These are phyloP conservation scores for Rhytidhysteron rufulum DNA, from an alignment of 2,329 filamentous ascomycete species.

Conservation along the genomic window DNA sequence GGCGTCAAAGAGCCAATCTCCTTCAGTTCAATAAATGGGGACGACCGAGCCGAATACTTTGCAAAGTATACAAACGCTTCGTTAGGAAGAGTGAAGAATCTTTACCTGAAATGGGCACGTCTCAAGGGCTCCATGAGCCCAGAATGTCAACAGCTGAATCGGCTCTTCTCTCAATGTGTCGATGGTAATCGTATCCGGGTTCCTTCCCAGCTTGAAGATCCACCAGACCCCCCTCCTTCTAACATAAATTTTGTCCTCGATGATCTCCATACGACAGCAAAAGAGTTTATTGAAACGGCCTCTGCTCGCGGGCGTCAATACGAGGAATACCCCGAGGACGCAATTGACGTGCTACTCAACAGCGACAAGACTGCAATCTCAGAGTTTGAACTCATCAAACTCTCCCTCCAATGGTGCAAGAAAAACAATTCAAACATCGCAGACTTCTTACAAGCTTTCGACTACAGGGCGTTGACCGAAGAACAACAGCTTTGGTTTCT, in stretches of 20 bases:
- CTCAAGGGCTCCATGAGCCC: conserved; percentile 33
- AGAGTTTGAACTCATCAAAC: conserved; percentile 36
- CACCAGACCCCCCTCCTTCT: conserved; percentile 17
- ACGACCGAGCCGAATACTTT: conserved; percentile 39
- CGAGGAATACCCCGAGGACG: conserved; percentile 19
- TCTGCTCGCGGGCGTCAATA: conserved; percentile 3
- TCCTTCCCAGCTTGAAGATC: conserved; percentile 29
- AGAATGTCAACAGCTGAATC: conserved; percentile 41
- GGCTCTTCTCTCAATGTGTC: conserved; percentile 41
- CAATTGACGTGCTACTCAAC: conserved; percentile 29
- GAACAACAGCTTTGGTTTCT: conserved; percentile 39
- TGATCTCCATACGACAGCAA: conserved; percentile 29
- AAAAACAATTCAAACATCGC: conserved; percentile 21
- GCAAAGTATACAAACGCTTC: conserved; percentile 39
- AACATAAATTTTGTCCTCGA: conserved; percentile 35
- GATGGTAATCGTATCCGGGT: conserved; percentile 40
- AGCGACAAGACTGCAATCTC: conserved; percentile 35
- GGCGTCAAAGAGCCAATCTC: conserved; percentile 34
- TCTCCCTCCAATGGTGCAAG: conserved; percentile 34
- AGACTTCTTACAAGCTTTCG: conserved; percentile 14
- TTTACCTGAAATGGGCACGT: conserved; percentile 42
- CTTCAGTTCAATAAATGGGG: conserved; percentile 36
- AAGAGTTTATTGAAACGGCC: conserved; percentile 10
- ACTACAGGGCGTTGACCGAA: conserved; percentile 17
- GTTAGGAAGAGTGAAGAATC: conserved; percentile 38